A percentile compares a stretch with the other conserved stretches of the same genome.
Evolutionary conservation across 192 early-diverging fungal genomes (phyloP).

Genomic region (Linnemannia exigua): DNA sequence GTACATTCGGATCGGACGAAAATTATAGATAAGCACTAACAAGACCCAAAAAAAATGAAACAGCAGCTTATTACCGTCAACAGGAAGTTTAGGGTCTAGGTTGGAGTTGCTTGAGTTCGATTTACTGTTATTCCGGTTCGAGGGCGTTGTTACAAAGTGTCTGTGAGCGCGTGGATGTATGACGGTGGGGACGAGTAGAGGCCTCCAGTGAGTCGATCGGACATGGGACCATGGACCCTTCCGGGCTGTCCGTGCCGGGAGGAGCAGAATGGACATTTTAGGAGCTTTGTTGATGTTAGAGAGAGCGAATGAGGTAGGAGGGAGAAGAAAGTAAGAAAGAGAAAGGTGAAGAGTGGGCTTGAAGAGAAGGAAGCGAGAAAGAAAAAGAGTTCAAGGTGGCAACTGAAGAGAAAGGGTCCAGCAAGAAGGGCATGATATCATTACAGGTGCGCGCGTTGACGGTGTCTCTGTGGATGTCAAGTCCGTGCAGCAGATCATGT

Average conservation of each 20-base stretch:
- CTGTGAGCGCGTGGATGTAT: background rate
- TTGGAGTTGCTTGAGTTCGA: background rate
- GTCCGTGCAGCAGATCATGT: too few relatives aligned
- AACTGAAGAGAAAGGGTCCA: background rate
- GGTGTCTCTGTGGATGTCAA: too few relatives aligned
- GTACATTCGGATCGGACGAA: background rate
- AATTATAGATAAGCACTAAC: background rate
- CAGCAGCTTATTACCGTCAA: background rate
- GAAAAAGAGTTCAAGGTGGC: background rate
- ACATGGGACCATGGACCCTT: conserved; percentile 11
- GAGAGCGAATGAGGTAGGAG: background rate
- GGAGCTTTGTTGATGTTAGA: background rate
- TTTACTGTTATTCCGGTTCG: background rate
- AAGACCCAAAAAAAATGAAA: too few relatives aligned
- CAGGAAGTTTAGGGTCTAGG: background rate
- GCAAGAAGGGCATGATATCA: background rate
- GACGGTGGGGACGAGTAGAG: background rate
- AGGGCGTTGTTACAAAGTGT: background rate
- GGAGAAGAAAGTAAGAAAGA: background rate
- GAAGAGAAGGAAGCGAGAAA: background rate
- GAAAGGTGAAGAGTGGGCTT: background rate
- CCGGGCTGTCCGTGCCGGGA: background rate
- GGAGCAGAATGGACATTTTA: background rate
- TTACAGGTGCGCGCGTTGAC: too few relatives aligned
- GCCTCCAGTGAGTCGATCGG: conserved; percentile 8